Evolutionary conservation across 495 filamentous ascomycete genomes (phyloP), one percentile per base, ranked within the genome.

Genomic region (Penicillium ochrochloron): DNA sequence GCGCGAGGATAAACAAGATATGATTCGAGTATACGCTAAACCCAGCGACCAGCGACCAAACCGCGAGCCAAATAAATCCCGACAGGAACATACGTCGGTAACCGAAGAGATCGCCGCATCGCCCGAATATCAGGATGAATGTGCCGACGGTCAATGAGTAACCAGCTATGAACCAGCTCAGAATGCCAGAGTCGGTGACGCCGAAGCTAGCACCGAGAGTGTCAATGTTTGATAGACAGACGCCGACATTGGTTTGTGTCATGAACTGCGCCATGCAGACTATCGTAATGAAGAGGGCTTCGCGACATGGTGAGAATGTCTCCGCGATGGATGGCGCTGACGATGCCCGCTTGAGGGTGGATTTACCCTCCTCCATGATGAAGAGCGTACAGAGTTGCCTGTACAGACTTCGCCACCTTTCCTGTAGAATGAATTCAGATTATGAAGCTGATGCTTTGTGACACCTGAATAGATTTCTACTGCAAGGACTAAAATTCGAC

Each of bases 91-190:
- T 76, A 2, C 70, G 76, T 60, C 86, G 87, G 66, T 88, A 80
- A 17, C 87, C 86, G 64, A 81, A 85, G 0, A 84, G 63, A 61
- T 90, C 87, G 23, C 87, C 87, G 8, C 86, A 73, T 11, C 86
- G 80, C 17, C 87, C 87, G 11, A 82, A 83, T 27, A 88, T 75
- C n/a, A 89, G 75, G 69, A 90, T 88, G 64, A 90, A 90, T 8
- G 86, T 88, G 33, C 87, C 87, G 21, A 86, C 81, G 0, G 86
- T 88, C 46, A 90, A 73, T 33, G 79, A 80, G 70, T 88, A 89
- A 0, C 76, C 82, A 3, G 86, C 86, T 50, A 86, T 72, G 35
- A 84, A 83, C 88, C 87, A 89, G 48, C 76, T 77, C 14, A 81
- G 57, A 8, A 71, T 58, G 23, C 75, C 80, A 1, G 76, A 73